Evolutionary conservation across 495 filamentous ascomycete genomes (phyloP), one percentile per base, ranked within the genome.

Genomic region (Achaetomiella virescens): DNA sequence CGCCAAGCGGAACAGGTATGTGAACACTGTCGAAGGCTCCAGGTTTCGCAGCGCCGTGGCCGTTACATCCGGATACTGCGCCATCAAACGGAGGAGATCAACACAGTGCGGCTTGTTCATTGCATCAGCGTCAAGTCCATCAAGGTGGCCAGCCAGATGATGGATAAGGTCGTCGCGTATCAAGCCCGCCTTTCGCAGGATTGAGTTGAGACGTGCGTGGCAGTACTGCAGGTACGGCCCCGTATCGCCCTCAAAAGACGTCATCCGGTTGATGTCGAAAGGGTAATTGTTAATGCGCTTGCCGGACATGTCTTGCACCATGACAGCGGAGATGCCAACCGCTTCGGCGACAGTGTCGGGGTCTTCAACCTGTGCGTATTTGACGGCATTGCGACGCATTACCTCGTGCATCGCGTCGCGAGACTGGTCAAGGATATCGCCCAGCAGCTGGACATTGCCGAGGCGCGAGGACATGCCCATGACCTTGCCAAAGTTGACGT

Each of bases 1-100:
- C 1, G 88, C 92, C 84, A 96, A 85, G 70, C 84, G 85, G 76
- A 92, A 91, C 44, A 95, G 79, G 70, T 93, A 96, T 7, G 84
- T 84, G 25, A 95, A 73, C 43, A 95, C 69, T 0, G 82, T 84
- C 8, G 79, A 77, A 3, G 84, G 84, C 64, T 87, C 84, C 6
- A 81, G 74, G 0, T 81, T 84, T 65, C 78, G 82, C 21, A 85
- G 71, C 0, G 83, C 83, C 52, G 84, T 81, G 58, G 78, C 71
- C 15, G 82, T 67, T 1, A 83, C 78, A 54, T 87, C 84, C 1
- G 84, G 83, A 63, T 80, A 87, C 59, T 85, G 81, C 0, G 78
- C 76, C 21, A 86, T 72, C 20, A 79, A 62, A 7, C 83, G 77
- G 51, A 83, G 72, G 25, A 87, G 73, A 55, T 83, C 79, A 17